Evolutionary conservation across 139 green algal genomes (phyloP), one percentile per base, ranked within the genome.

Genomic region (Coelastrella sp.): DNA sequence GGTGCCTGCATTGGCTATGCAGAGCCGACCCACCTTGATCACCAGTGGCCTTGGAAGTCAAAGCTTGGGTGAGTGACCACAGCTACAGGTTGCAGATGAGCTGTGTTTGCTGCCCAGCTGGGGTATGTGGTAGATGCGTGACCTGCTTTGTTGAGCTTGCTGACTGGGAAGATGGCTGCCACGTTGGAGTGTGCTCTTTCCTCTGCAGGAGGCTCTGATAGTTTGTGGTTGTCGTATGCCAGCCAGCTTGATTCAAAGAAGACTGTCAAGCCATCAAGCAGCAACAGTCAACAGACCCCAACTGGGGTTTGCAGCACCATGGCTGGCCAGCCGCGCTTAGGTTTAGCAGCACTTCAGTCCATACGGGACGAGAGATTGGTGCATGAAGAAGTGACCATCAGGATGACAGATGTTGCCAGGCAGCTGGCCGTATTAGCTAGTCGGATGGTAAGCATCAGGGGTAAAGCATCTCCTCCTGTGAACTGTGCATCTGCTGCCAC

Each of bases 11-110:
- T 41, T 84, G 25, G 40, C 40, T 5, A 76, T 84, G 78, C 78
- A 84, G 32, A 84, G 78, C 38, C 32, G 78, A n/a, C 78, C 78
- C 2, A 84, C 78, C 4, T 30, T 84, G 25, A 63, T 84, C 37
- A 32, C 32, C 21, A 60, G 37, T 13, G 78, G 62, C 8, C 9
- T 40, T 40, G 62, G 62, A 27, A 69, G 27, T 40, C 62, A 69
- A 5, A 23, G 8, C 8, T 15, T 69, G 62, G 19, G 62, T 40
- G 40, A 69, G 27, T 40, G 57, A 30, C 23, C 27, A 30, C 57
- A 34, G 57, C n/a, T n/a, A n/a, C n/a, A n/a, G n/a, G n/a, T n/a
- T n/a, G n/a, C n/a, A n/a, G n/a, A n/a, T n/a, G n/a, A n/a, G n/a
- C n/a, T n/a, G n/a, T n/a, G n/a, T n/a, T n/a, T n/a, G n/a, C n/a